These are phyloP conservation scores for Phytophthora citrophthora DNA, from an alignment of 352 stramenopile species.

Conservation along the genomic window DNA sequence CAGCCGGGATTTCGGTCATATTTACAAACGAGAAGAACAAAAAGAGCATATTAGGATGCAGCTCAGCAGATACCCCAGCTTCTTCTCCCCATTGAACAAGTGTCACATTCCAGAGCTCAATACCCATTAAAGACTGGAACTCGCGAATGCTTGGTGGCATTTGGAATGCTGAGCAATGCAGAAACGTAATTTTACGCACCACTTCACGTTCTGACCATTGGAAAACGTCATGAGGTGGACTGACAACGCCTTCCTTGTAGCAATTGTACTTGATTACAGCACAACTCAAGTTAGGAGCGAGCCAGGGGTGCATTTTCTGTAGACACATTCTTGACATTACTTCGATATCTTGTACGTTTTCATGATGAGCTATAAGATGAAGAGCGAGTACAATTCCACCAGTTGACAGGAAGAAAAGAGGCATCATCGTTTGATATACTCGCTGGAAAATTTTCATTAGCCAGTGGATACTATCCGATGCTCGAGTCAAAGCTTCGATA, in stretches of 20 bases:
- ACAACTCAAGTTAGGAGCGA: neutral
- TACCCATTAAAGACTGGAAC: neutral
- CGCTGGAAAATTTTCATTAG: too few relatives aligned
- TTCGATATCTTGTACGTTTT: neutral
- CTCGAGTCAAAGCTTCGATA: too few relatives aligned
- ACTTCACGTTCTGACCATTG: neutral
- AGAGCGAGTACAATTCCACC: neutral
- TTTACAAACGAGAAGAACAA: neutral
- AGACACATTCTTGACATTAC: neutral
- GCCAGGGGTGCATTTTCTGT: neutral
- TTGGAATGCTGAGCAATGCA: neutral
- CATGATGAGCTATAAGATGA: neutral
- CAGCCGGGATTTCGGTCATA: neutral
- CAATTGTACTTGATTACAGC: neutral
- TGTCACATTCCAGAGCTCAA: neutral
- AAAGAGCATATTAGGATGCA: neutral
- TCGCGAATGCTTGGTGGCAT: neutral
- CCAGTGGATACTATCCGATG: too few relatives aligned
- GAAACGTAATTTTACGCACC: neutral
- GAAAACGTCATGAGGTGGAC: neutral
- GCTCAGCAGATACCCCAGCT: neutral
- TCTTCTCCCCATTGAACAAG: neutral
- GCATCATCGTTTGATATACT: too few relatives aligned
- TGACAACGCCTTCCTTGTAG: neutral
- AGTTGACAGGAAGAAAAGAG: neutral